A percentile compares a stretch with the other conserved stretches of the same genome.
Evolutionary conservation across 2,329 filamentous ascomycete genomes (phyloP).

Genomic region (Cladosporium velox): DNA sequence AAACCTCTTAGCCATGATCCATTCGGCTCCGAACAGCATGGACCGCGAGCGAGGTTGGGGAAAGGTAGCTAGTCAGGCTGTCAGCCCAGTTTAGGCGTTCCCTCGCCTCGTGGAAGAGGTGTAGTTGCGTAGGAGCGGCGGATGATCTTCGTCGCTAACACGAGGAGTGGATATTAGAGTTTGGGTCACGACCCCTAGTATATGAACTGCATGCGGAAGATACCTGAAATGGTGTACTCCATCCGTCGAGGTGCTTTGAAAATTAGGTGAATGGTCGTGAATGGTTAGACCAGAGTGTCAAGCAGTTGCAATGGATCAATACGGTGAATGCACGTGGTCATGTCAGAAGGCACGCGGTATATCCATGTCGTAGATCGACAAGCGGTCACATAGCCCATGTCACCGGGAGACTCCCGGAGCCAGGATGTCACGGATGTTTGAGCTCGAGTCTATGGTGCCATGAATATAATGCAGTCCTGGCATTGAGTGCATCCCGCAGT

Average conservation of each 20-base stretch:
- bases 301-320: not conserved
- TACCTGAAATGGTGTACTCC: not conserved
- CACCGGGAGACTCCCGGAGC: not conserved
- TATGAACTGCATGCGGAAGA: not conserved
- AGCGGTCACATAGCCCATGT: not conserved
- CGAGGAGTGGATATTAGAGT: conserved; percentile 3
- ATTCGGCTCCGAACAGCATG: not conserved
- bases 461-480: not conserved
- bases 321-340: not conserved
- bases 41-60: not conserved
- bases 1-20: conserved; percentile 8
- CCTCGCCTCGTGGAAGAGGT: not conserved
- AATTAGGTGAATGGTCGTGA: not conserved
- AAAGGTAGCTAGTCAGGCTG: not conserved
- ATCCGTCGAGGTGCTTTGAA: not conserved
- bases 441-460: not conserved
- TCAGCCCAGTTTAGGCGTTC: not conserved
- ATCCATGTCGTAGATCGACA: not conserved
- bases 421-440: not conserved
- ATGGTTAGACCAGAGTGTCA: not conserved
- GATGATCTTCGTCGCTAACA: not conserved
- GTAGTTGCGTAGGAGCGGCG: not conserved
- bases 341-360: not conserved
- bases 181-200: not conserved
- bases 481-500: not conserved